Evolutionary conservation across 768 basidiomycete genomes (phyloP), one percentile per base, ranked within the genome.

Genomic region (Trametes cubensis): DNA sequence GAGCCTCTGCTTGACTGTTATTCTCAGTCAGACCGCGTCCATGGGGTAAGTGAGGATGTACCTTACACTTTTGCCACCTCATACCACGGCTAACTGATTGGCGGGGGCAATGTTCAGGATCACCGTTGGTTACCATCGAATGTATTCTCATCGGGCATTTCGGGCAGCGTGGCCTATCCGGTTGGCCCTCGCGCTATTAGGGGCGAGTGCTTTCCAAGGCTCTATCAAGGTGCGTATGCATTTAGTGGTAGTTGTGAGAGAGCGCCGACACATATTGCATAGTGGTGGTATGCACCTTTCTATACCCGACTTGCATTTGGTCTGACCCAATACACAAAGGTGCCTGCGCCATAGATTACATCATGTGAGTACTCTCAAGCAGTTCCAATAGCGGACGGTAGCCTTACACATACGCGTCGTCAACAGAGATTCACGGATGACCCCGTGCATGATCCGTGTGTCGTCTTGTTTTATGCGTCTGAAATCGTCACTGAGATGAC

Each of bases 71-170:
- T 41, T 17, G 18, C 34, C 17, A 58, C 26, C 41, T 45, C n/a
- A 26, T 21, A 38, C 34, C 30, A 14, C 39, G 11, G 11, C 25
- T 34, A 10, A 34, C 34, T 34, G 34, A 34, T 10, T 34, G 34
- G 52, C 40, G 41, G 13, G 5, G 14, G 25, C 13, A 25, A 17
- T 30, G 14, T 2, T 39, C 11, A 89, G 89, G 1, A 84, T 92
- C 50, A 91, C 86, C 3, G 78, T 89, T 66, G 90, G 90, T 1
- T 92, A 92, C 70, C 90, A 92, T 70, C 81, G 90, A 40, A 74
- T 92, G n/a, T 91, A 87, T 73, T 89, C 89, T 6, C 90, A 92
- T 68, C 81, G 83, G 4, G 80, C 89, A 2, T 91, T 89, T 72
- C 80, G 80, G 20, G 89, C 89, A 5, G 75, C 75, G 1, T 58